Conservation (phyloP, 148 eudicot genomes). For the Limonium bicolor region DNA sequence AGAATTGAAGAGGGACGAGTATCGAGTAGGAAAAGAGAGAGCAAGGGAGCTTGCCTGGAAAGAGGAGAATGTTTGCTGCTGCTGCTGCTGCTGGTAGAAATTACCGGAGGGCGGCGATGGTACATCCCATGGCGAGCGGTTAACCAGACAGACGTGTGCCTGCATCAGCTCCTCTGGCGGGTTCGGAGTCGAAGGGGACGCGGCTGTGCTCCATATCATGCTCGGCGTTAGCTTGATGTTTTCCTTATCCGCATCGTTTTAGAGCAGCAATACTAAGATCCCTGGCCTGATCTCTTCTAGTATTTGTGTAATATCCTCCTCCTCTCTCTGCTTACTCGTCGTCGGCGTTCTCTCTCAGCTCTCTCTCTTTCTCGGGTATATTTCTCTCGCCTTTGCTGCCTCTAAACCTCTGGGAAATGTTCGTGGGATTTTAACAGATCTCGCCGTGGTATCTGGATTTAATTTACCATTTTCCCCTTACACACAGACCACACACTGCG, state of each 20-base stretch:
- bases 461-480: no score
- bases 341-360: slow-evolving; percentile 1
- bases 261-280: neutral
- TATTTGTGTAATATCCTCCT: neutral
- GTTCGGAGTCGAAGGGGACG: slow-evolving; percentile 4
- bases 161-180: slow-evolving; percentile 5
- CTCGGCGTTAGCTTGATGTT: slow-evolving; percentile 9
- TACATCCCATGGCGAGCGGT: slow-evolving; percentile 12
- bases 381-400: no score
- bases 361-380: no score
- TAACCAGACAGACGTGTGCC: slow-evolving; percentile 8
- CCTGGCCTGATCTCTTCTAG: no score
- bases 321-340: slow-evolving; percentile 1
- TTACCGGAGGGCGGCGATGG: neutral
- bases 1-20: neutral
- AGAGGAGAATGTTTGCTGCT: slow-evolving; percentile 2
- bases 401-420: no score
- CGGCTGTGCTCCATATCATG: slow-evolving; percentile 4
- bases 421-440: no score
- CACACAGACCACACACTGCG: no score
- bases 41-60: neutral
- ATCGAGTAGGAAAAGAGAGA: neutral
- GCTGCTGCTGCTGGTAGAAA: neutral
- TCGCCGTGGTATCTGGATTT: no score
- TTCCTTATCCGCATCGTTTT: slow-evolving; percentile 10